Percentiles rank a stretch among this genome's conserved stretches.
Evolutionary conservation across 2,329 filamentous ascomycete genomes (phyloP).

Genomic region (Scorias spongiosa): DNA sequence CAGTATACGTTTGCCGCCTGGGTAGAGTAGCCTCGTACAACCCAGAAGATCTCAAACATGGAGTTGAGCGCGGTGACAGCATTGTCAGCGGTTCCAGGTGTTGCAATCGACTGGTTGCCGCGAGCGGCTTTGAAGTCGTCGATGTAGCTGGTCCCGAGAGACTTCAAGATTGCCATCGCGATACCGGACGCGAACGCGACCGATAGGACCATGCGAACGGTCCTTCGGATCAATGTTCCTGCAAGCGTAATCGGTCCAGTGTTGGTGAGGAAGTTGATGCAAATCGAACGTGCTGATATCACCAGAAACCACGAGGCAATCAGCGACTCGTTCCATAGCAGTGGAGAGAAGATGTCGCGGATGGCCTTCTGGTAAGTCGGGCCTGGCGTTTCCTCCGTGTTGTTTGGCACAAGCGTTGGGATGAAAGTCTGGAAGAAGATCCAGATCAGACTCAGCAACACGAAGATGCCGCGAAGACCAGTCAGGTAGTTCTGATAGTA

Average conservation of each 20-base stretch:
- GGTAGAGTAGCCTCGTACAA: conserved; percentile 21
- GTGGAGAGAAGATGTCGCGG: conserved; percentile 29
- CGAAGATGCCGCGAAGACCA: conserved; percentile 30
- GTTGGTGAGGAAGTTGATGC: conserved; percentile 27
- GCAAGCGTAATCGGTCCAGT: conserved; percentile 22
- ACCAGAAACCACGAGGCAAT: conserved; percentile 33
- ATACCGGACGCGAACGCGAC: conserved; percentile 27
- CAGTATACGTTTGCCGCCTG: conserved; percentile 29
- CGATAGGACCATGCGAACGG: conserved; percentile 28
- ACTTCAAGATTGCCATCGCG: conserved; percentile 22
- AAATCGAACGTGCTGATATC: conserved; percentile 29
- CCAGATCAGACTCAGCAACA: conserved; percentile 29
- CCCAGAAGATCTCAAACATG: conserved; percentile 33
- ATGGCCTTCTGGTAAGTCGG: conserved; percentile 26
- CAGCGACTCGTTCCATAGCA: conserved; percentile 31
- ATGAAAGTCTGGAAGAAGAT: conserved; percentile 31
- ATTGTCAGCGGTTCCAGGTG: conserved; percentile 19
- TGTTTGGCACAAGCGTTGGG: conserved; percentile 26
- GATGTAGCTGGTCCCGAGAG: conserved; percentile 21
- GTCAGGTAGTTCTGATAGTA: conserved; percentile 20
- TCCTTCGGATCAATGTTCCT: conserved; percentile 27
- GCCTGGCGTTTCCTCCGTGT: conserved; percentile 14
- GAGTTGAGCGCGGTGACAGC: conserved; percentile 31
- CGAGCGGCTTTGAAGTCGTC: conserved; percentile 23
- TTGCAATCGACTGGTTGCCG: conserved; percentile 22